Percentiles rank a stretch among this genome's conserved stretches.
phyloP scores from a whole-genome alignment of 1,139 yeast species.

The Petasospora fabianii region DNA sequence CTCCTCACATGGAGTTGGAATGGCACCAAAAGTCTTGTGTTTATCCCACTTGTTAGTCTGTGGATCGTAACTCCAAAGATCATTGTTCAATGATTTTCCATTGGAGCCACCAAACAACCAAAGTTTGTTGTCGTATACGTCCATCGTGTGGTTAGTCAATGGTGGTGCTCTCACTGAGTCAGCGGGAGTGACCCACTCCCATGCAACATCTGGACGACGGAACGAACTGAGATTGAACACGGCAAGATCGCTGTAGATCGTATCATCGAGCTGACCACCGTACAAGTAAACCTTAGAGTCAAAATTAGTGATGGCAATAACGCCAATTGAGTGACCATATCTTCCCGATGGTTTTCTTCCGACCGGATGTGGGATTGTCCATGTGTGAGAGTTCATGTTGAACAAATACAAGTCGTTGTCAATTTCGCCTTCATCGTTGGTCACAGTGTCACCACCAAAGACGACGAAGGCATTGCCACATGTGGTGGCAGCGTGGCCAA shows the following conservation, averaged over 20 bases:
- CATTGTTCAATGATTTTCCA: conserved; percentile 69
- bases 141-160: conserved; percentile 87
- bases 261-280: conserved; percentile 94
- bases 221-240: conserved; percentile 87
- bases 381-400: conserved; percentile 83
- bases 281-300: conserved; percentile 78
- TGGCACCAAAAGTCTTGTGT: conserved; percentile 42
- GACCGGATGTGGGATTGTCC: conserved; percentile 83
- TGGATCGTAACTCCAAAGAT: conserved; percentile 83
- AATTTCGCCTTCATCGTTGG: conserved; percentile 68
- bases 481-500: conserved; percentile 89
- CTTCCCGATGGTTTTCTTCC: conserved; percentile 88
- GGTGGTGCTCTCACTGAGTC: conserved; percentile 72
- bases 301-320: conserved; percentile 55
- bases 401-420: conserved; percentile 86
- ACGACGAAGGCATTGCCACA: conserved; percentile 95
- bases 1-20: conserved; percentile 87
- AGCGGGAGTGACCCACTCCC: conserved; percentile 69
- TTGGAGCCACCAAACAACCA: conserved; percentile 95
- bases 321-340: conserved; percentile 81
- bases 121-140: conserved; percentile 71
- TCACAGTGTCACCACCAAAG: conserved; percentile 96
- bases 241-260: conserved; percentile 80
- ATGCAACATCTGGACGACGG: conserved; percentile 75
- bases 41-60: conserved; percentile 57